phyloP scores from a whole-genome alignment of 805 yeast genomes.

The Candida incommunis region DNA sequence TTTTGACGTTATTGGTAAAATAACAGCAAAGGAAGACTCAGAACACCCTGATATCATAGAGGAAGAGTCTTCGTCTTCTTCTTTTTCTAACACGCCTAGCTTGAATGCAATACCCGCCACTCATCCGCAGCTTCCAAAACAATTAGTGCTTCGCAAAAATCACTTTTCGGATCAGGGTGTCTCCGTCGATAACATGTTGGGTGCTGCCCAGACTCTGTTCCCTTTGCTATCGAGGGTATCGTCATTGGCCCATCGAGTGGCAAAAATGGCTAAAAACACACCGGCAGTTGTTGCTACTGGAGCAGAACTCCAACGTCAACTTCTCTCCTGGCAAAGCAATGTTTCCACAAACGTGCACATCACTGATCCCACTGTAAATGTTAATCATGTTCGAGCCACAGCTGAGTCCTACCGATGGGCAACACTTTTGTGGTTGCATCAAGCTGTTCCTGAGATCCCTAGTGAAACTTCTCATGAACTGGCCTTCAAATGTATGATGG shows the following conservation, averaged over 20 bases:
- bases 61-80: background rate
- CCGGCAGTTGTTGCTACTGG: slow-evolving; percentile 38
- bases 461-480: slow-evolving; percentile 37
- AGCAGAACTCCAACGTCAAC: slow-evolving; percentile 35
- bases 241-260: slow-evolving; percentile 34
- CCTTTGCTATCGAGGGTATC: slow-evolving; percentile 55
- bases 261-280: slow-evolving; percentile 28
- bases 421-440: slow-evolving; percentile 45
- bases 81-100: background rate
- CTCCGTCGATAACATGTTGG: slow-evolving; percentile 51
- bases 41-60: slow-evolving; percentile 2
- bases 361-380: slow-evolving; percentile 38
- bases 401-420: slow-evolving; percentile 58
- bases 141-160: slow-evolving; percentile 24
- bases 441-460: slow-evolving; percentile 59
- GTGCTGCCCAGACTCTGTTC: slow-evolving; percentile 52
- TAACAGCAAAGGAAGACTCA: slow-evolving; percentile 29
- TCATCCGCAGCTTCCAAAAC: background rate
- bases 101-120: background rate
- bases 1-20: slow-evolving; percentile 50
- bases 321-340: slow-evolving; percentile 44
- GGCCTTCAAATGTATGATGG: slow-evolving; percentile 45
- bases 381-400: slow-evolving; percentile 47
- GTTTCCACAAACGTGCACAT: slow-evolving; percentile 22
- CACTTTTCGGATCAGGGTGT: slow-evolving; percentile 21